These are phyloP conservation scores for Gracilaria gracilis DNA, from an alignment of 23 red algal species.

Conservation along the genomic window DNA sequence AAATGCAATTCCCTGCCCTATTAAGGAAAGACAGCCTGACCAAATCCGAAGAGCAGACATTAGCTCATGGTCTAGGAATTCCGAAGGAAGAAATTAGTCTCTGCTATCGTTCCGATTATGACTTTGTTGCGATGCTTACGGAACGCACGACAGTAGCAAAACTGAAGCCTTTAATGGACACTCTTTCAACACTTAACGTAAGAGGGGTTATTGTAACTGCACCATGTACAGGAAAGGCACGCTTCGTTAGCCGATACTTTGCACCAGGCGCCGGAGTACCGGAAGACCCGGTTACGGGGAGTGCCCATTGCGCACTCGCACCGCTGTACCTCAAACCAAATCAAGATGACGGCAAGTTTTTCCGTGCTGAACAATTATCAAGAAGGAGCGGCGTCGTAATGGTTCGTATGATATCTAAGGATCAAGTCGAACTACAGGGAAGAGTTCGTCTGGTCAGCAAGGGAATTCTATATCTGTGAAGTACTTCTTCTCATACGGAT, in stretches of 20 bases:
- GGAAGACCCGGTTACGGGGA: slow-evolving; percentile 46
- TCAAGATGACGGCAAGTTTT: slow-evolving; percentile 18
- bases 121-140: slow-evolving; percentile 7
- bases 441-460: slow-evolving; percentile 34
- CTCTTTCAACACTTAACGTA: background rate
- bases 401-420: background rate
- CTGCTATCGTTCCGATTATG: slow-evolving; percentile 31
- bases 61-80: slow-evolving; percentile 7
- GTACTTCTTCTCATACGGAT: too few species aligned
- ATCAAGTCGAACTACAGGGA: slow-evolving; percentile 7
- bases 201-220: slow-evolving; percentile 35
- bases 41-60: background rate
- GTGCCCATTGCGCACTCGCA: slow-evolving; percentile 37
- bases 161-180: background rate
- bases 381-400: slow-evolving; percentile 14
- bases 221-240: background rate
- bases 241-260: slow-evolving; percentile 37
- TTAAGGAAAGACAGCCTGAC: background rate
- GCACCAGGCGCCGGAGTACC: slow-evolving; percentile 4
- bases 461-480: slow-evolving; percentile 6
- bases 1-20: slow-evolving; percentile 27
- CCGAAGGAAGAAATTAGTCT: background rate
- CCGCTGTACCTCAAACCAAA: background rate
- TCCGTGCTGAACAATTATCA: slow-evolving; percentile 13
- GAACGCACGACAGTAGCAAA: background rate